Percentiles rank a stretch among this genome's conserved stretches.
These are phyloP conservation scores for Scenedesmus sp. DNA, from an alignment of 163 green algal genomes.

Conservation along the genomic window DNA sequence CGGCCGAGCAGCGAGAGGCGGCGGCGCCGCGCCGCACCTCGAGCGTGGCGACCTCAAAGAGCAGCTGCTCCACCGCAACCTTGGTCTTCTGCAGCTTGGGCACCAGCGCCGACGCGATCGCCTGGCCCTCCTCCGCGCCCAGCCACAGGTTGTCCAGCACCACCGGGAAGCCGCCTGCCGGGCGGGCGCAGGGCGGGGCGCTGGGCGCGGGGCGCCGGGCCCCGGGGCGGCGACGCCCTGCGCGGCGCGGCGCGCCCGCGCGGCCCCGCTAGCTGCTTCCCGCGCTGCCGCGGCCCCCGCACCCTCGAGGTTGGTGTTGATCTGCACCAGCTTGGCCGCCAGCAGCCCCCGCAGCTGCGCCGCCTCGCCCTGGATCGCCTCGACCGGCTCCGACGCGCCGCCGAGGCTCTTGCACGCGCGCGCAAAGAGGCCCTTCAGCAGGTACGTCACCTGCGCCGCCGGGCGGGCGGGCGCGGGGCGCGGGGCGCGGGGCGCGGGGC, in stretches of 20 bases:
- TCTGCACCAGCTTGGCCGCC: conserved; percentile 62
- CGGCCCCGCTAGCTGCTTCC: no score
- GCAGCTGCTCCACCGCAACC: conserved; percentile 67
- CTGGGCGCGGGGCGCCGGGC: no score
- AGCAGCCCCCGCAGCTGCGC: conserved; percentile 65
- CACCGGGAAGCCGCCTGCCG: conserved; percentile 62
- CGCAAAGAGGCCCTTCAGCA: conserved; percentile 75
- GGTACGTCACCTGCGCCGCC: conserved; percentile 68
- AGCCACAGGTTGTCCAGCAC: conserved; percentile 83
- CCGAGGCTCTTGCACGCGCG: conserved; percentile 71
- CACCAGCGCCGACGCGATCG: conserved; percentile 68
- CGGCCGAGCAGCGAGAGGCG: neutral
- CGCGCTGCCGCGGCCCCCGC: conserved; percentile 1
- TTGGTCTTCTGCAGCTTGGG: conserved; percentile 83
- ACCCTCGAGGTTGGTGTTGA: conserved; percentile 65
- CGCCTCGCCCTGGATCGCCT: conserved; percentile 55
- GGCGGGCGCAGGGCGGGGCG: no score
- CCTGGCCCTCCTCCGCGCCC: conserved; percentile 64
- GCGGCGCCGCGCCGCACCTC: conserved; percentile 1
- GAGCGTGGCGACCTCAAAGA: conserved; percentile 78
- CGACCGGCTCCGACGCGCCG: neutral
- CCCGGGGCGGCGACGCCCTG: no score
- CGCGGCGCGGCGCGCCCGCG: no score
- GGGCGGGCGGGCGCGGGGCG: neutral
- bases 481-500: neutral